These are phyloP conservation scores for Zygoascus flipseniorum DNA, from an alignment of 805 yeast species.

Conservation along the genomic window DNA sequence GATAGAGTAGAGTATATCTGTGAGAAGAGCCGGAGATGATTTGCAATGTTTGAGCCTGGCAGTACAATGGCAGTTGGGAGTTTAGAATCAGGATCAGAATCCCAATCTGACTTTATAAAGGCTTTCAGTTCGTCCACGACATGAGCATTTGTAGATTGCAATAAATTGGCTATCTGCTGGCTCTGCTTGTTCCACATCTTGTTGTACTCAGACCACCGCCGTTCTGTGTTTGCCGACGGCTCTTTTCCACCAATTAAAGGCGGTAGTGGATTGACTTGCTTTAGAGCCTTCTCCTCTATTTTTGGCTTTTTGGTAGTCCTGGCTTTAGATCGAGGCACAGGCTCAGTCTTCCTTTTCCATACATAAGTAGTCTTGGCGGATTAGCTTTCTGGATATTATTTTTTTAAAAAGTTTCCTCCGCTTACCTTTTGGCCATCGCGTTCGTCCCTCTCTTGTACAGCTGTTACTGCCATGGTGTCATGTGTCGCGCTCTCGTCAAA, in stretches of 20 bases:
- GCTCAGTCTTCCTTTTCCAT: neutral
- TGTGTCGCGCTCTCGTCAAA: too few relatives aligned
- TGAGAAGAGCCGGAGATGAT: constrained; percentile 24
- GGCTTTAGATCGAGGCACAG: neutral
- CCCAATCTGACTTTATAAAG: constrained; percentile 12
- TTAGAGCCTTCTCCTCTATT: constrained; percentile 8
- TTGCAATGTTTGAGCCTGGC: constrained; percentile 29
- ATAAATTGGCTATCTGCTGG: constrained; percentile 25
- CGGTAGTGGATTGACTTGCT: constrained; percentile 32
- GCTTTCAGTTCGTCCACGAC: constrained; percentile 12
- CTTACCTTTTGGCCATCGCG: constrained; percentile 2
- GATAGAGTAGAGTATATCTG: constrained; percentile 13
- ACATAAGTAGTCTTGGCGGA: neutral
- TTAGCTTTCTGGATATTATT: neutral
- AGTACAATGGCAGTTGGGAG: constrained; percentile 24
- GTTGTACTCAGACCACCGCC: constrained; percentile 36
- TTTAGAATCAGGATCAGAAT: constrained; percentile 10
- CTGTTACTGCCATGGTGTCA: neutral
- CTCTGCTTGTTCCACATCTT: constrained; percentile 33
- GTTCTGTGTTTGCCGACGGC: constrained; percentile 28
- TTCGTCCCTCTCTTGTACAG: neutral
- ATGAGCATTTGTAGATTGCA: constrained; percentile 17
- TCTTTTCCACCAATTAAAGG: constrained; percentile 38
- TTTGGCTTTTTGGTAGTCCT: neutral
- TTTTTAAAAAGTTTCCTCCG: neutral